phyloP scores from a whole-genome alignment of 768 basidiomycete species.

The Pulveroboletus ravenelii region DNA sequence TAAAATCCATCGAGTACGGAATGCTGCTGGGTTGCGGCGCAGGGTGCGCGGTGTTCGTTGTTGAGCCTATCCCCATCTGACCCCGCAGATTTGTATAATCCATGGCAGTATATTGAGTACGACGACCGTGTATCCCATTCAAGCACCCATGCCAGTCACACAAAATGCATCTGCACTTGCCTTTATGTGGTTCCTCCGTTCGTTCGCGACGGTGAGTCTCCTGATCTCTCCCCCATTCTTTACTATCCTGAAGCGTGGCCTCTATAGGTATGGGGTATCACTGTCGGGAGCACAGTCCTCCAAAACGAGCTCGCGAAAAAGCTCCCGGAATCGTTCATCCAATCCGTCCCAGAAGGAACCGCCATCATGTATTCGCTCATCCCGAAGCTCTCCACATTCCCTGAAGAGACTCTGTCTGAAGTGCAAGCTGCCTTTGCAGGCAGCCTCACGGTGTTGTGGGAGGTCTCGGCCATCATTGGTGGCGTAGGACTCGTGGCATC shows the following conservation, averaged over 20 bases:
- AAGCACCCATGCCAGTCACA: constrained; percentile 40
- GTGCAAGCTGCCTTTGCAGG: constrained; percentile 41
- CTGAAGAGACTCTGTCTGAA: constrained; percentile 30
- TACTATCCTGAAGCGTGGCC: not conserved
- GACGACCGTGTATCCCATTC: constrained; percentile 41
- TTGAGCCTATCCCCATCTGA: not conserved
- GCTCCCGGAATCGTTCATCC: constrained; percentile 38
- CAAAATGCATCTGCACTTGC: constrained; percentile 43
- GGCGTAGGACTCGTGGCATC: constrained; percentile 2
- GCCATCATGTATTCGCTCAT: constrained; percentile 45
- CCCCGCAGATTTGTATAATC: not conserved
- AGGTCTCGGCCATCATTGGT: constrained; percentile 35
- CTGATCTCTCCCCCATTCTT: not conserved
- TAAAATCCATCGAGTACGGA: constrained; percentile 12
- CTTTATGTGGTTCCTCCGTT: constrained; percentile 37
- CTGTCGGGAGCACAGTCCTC: constrained; percentile 44
- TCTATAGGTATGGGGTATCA: constrained; percentile 44
- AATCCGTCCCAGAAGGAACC: constrained; percentile 32
- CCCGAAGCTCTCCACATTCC: constrained; percentile 36
- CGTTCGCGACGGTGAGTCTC: constrained; percentile 32
- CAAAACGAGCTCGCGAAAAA: constrained; percentile 42
- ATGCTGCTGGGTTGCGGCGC: not conserved
- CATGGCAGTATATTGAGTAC: constrained; percentile 1
- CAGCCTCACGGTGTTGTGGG: constrained; percentile 39
- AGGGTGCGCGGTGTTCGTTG: constrained; percentile 1